A percentile compares a stretch with the other conserved stretches of the same genome.
Conservation (phyloP, 805 yeast species). For the Ogataea trehaloabstinens region DNA sequence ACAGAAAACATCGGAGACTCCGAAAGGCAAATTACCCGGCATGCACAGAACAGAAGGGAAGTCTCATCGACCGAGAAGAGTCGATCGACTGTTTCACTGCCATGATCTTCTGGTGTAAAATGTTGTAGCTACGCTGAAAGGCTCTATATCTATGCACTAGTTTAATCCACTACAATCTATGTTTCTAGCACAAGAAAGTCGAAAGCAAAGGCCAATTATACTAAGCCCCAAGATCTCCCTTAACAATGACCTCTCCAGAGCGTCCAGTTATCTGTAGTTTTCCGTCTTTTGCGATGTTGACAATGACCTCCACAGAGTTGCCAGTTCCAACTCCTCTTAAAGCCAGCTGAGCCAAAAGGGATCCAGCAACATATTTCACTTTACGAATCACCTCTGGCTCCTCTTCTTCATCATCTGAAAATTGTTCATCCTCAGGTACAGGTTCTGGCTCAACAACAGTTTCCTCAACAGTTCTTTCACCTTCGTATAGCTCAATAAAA, state of each 20-base stretch:
- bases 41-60: no score
- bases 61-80: no score
- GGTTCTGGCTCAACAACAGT: slow-evolving; percentile 71
- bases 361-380: slow-evolving; percentile 70
- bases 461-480: slow-evolving; percentile 79
- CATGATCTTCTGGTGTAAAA: no score
- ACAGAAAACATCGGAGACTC: no score
- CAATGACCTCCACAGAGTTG: slow-evolving; percentile 63
- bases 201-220: neutral
- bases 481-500: slow-evolving; percentile 75
- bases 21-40: no score
- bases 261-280: slow-evolving; percentile 62
- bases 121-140: no score
- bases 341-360: slow-evolving; percentile 73
- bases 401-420: slow-evolving; percentile 55
- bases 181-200: no score
- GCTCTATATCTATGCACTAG: no score
- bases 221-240: slow-evolving; percentile 41
- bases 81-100: no score
- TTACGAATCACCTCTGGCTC: slow-evolving; percentile 87
- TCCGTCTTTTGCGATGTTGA: slow-evolving; percentile 65
- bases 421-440: slow-evolving; percentile 49
- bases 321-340: slow-evolving; percentile 67
- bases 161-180: no score
- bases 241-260: slow-evolving; percentile 49